phyloP scores from a whole-genome alignment of 1,284 basidiomycete genomes.

The Termitomyces sp. region DNA sequence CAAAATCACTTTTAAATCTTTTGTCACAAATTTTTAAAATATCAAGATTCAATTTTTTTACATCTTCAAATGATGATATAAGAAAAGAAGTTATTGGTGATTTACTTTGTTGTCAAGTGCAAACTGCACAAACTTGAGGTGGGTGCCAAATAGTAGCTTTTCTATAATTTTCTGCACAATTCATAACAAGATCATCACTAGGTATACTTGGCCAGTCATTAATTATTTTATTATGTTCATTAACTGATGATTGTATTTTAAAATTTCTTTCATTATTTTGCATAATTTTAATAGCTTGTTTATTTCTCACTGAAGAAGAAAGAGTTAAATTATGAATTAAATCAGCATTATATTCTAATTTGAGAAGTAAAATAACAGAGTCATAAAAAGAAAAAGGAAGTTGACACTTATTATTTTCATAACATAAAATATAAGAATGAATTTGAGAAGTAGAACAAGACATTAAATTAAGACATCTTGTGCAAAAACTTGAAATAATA shows the following conservation, averaged over 20 bases:
- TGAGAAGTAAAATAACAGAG: neutral
- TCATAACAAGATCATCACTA: neutral
- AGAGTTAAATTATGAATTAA: neutral
- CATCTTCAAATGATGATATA: neutral
- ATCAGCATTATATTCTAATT: neutral
- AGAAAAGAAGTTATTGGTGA: neutral
- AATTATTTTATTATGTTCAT: too few relatives aligned
- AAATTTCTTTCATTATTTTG: neutral
- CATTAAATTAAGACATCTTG: neutral
- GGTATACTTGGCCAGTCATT: neutral
- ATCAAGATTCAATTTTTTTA: neutral
- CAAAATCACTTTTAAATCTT: too few relatives aligned
- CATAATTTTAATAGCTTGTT: neutral
- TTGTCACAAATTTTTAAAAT: neutral
- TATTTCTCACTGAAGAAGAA: neutral
- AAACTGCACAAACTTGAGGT: neutral
- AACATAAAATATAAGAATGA: neutral
- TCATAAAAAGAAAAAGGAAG: neutral
- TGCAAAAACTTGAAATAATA: neutral
- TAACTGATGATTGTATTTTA: neutral
- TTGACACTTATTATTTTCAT: neutral
- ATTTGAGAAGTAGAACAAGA: neutral
- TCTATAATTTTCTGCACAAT: neutral
- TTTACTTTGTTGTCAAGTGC: neutral
- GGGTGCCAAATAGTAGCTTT: neutral